phyloP scores from a whole-genome alignment of 169 alveolate genomes.

The Plasmodium malariae region DNA sequence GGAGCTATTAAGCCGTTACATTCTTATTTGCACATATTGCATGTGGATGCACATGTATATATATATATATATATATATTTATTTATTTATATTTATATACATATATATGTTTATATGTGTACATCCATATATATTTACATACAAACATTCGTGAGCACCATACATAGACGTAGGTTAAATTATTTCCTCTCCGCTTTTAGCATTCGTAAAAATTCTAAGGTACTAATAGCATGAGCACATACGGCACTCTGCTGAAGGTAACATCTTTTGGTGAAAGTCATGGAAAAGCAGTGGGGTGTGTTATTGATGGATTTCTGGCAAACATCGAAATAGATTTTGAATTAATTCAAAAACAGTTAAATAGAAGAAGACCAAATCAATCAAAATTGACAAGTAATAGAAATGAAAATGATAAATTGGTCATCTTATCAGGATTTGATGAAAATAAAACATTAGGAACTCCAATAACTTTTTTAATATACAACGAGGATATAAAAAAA shows the following conservation, averaged over 20 bases:
- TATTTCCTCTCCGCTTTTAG: too few relatives aligned
- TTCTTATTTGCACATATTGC: too few relatives aligned
- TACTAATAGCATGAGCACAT: slow-evolving; percentile 17
- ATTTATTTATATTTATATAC: not conserved
- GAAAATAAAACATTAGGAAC: slow-evolving; percentile 50
- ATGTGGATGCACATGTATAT: not conserved
- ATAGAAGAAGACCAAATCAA: slow-evolving; percentile 68
- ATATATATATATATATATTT: not conserved
- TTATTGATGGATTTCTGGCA: slow-evolving; percentile 33
- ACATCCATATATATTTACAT: too few relatives aligned
- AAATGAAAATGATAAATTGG: slow-evolving; percentile 33
- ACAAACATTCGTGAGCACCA: too few relatives aligned
- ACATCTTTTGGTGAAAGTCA: slow-evolving; percentile 54
- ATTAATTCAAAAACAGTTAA: slow-evolving; percentile 30
- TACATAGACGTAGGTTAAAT: too few relatives aligned
- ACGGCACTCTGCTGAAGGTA: slow-evolving; percentile 40
- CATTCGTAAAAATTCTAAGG: too few relatives aligned
- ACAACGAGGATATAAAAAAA: slow-evolving; percentile 36
- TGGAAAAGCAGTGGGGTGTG: slow-evolving; percentile 46
- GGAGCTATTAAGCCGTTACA: too few relatives aligned
- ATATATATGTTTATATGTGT: not conserved
- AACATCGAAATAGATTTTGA: slow-evolving; percentile 39
- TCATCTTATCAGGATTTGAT: slow-evolving; percentile 51
- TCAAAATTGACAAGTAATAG: slow-evolving; percentile 45
- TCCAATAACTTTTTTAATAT: slow-evolving; percentile 40